Evolutionary conservation across 495 filamentous ascomycete species (phyloP).

Genomic region (Aspergillus olivimuriae): DNA sequence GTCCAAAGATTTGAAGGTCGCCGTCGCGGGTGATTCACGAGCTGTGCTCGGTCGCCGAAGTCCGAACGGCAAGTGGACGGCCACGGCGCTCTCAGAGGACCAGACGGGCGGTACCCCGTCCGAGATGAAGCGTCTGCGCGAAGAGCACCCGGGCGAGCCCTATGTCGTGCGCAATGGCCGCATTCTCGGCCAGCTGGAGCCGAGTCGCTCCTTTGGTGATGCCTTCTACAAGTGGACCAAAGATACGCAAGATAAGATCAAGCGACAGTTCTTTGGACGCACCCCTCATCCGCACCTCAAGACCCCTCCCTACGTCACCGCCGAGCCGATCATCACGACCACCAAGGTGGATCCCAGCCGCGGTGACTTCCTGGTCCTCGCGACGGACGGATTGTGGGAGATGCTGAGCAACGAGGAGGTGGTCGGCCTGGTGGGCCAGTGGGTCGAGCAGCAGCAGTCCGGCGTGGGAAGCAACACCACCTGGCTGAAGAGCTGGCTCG

Average conservation of each 20-base stretch:
- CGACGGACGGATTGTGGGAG: conserved; percentile 97
- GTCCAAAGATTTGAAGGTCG: conserved; percentile 77
- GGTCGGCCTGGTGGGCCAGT: conserved; percentile 90
- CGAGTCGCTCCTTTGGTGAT: conserved; percentile 90
- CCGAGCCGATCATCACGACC: conserved; percentile 92
- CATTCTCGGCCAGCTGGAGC: conserved; percentile 86
- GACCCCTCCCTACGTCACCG: conserved; percentile 96
- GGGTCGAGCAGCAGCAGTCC: conserved; percentile 73
- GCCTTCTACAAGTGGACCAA: conserved; percentile 92
- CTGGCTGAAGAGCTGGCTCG: conserved; percentile 47
- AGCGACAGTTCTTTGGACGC: conserved; percentile 77
- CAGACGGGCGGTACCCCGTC: conserved; percentile 83
- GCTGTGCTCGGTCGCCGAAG: conserved; percentile 83
- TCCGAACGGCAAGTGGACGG: conserved; percentile 82
- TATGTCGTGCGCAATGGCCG: conserved; percentile 80
- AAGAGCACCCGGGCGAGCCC: conserved; percentile 81
- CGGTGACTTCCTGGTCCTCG: conserved; percentile 94
- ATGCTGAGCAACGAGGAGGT: conserved; percentile 99
- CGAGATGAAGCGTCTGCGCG: conserved; percentile 73
- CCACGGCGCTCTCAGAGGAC: conserved; percentile 81
- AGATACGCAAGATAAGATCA: conserved; percentile 75
- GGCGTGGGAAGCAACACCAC: conserved; percentile 36
- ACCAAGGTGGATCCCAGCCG: conserved; percentile 85
- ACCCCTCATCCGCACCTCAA: conserved; percentile 64
- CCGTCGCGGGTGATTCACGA: conserved; percentile 90